Conservation (phyloP, 2,329 filamentous ascomycete genomes). For the Gnomoniopsis smithogilvyi region DNA sequence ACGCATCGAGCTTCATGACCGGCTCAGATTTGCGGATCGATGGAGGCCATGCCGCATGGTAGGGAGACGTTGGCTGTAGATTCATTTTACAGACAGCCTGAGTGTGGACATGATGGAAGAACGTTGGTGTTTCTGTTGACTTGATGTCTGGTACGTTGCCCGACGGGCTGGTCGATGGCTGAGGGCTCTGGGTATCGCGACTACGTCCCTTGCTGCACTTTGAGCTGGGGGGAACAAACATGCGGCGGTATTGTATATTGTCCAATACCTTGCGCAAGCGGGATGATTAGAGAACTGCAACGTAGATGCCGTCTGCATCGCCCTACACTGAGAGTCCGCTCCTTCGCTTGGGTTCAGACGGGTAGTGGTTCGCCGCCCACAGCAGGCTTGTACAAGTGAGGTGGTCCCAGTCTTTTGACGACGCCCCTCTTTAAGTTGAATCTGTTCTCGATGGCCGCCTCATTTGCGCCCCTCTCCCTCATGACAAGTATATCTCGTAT, state of each 20-base stretch:
- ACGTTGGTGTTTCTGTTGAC: neutral
- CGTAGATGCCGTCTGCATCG: neutral
- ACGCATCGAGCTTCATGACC: constrained; percentile 69
- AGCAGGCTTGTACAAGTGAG: constrained; percentile 37
- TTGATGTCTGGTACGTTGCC: neutral
- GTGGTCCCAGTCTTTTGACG: constrained; percentile 40
- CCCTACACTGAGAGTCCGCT: neutral
- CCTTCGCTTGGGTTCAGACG: neutral
- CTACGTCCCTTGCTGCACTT: neutral
- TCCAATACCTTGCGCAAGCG: neutral
- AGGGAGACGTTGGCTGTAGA: constrained; percentile 18
- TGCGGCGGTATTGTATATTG: neutral
- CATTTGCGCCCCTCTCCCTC: constrained; percentile 35
- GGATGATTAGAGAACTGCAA: neutral
- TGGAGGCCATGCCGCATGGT: constrained; percentile 65
- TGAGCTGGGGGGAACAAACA: neutral
- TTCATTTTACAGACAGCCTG: neutral
- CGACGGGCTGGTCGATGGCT: neutral
- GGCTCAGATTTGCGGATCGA: constrained; percentile 68
- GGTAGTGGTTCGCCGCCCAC: constrained; percentile 16
- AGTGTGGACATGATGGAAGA: neutral
- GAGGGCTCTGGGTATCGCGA: neutral
- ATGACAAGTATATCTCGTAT: constrained; percentile 44
- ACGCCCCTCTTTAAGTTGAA: constrained; percentile 44
- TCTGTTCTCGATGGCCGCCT: constrained; percentile 42